Evolutionary conservation across 441 rosid species (phyloP), one percentile per base, ranked within the genome.

Genomic region (Croton laevigatus): DNA sequence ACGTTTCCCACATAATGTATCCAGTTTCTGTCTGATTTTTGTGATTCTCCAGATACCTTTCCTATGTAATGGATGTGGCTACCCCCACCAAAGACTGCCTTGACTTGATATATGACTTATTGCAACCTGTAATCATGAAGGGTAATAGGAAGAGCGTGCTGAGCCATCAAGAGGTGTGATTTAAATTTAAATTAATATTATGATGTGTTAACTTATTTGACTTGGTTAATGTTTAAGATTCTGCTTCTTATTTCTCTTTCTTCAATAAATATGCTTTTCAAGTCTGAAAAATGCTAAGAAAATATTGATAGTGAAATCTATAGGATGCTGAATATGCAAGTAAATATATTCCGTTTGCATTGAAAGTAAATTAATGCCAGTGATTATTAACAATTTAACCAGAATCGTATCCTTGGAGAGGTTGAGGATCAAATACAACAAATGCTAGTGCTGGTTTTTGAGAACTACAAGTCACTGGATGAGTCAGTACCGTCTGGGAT

Each of bases 61-160:
- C 96, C 52, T 94, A 94, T 80, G 82, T 94, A 71, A 94, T 90
- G 98, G 98, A 94, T 82, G 96, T 94, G 59, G 97, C 97, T 42
- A 88, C 98, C 14, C 97, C 99, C 38, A 92, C 99, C 51, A 86
- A 83, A 62, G 97, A 89, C 82, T 91, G 97, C 75, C 93, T 94
- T 69, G 86, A 77, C 55, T 72, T 92, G 77, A 84, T 94, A 58
- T 62, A 86, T 76, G 88, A 90, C 71, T 83, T 88, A 71, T 79
- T 94, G 60, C 75, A 72, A 70, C 97, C 98, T 7, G 93, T 89
- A 32, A 67, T 89, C 54, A 82, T 86, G 91, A 92, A 89, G 80
- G 85, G 84, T 69, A 81, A 87, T 74, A 79, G 82, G 81, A 90
- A 84, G 80, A 81, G 84, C 71, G 85, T 86, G 49, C 75, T 92